Evolutionary conservation across 495 filamentous ascomycete species (phyloP), one percentile per base, ranked within the genome.

Genomic region (Aspergillus nidulans): DNA sequence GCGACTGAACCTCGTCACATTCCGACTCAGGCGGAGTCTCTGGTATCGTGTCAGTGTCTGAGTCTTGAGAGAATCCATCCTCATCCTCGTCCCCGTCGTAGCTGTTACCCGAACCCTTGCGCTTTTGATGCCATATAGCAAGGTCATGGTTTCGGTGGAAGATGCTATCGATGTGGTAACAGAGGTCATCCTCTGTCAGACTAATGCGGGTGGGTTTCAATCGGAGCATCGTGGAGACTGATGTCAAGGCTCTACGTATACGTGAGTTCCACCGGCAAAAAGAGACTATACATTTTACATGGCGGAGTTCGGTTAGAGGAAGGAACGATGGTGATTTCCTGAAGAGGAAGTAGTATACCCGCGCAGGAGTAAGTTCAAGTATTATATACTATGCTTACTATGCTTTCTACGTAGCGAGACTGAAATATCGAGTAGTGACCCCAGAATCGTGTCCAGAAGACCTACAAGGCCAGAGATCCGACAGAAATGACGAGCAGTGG

Each of bases 101-200:
- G 49, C 44, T 50, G 36, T 51, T 48, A 38, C 54, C 51, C 0
- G 61, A 64, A 16, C 64, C 51, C 32, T 63, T n/a, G 30, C 50
- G 50, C 10, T 69, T 57, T 18, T 55, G 56, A 30, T 64, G 36
- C 15, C 63, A 63, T 10, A 61, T 51, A 3, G 45, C 21, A 2
- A 63, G 43, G 9, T 61, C 39, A 12, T 56, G 49, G 45, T 57
- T 49, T 15, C 52, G 66, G 12, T 54, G 38, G 30, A 58, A 53
- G 42, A 64, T 59, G 10, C 57, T 58, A 23, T 63, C 55, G 24
- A 74, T 56, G 18, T 63, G 61, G 41, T 53, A 60, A 16, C 62
- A 68, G 25, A 87, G 60, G 61, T 87, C 84, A 12, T 72, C 65
- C 30, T 77, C 73, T 25, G 74, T 76, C 36, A 86, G 62, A 7